These are phyloP conservation scores for Hypholoma fasciculare DNA, from an alignment of 768 basidiomycete species.

Conservation along the genomic window DNA sequence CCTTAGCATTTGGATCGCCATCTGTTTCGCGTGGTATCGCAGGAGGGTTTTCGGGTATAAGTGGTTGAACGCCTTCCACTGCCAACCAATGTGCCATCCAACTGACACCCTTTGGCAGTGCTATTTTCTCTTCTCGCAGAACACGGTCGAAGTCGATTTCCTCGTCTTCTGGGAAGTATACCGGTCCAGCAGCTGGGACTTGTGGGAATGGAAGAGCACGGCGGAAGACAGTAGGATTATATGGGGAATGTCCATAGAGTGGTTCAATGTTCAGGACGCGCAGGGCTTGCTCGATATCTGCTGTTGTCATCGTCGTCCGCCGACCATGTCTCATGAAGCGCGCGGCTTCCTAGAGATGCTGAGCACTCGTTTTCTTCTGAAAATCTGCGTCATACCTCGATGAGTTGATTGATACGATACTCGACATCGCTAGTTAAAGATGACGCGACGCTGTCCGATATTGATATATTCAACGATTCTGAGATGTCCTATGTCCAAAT, in stretches of 20 bases:
- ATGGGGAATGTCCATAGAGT: conserved; percentile 79
- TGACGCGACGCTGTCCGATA: conserved; percentile 79
- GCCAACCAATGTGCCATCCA: conserved; percentile 99
- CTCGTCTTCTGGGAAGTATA: conserved; percentile 95
- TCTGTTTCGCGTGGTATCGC: conserved; percentile 60
- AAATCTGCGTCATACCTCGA: conserved; percentile 60
- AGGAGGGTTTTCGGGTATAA: conserved; percentile 96
- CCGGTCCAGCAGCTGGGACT: conserved; percentile 56
- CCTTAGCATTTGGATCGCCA: conserved; percentile 25
- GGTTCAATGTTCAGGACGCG: conserved; percentile 97
- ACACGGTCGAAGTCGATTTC: conserved; percentile 96
- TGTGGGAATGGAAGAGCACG: conserved; percentile 55
- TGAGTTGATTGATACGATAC: conserved; percentile 92
- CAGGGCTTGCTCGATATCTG: conserved; percentile 92
- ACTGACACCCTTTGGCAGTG: conserved; percentile 74
- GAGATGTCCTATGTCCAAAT: conserved; percentile 73
- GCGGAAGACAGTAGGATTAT: conserved; percentile 64
- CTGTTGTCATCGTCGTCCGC: conserved; percentile 84
- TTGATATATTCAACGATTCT: conserved; percentile 79
- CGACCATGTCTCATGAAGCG: conserved; percentile 96
- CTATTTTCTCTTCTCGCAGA: conserved; percentile 82
- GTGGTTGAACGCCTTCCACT: conserved; percentile 95
- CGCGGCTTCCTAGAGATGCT: conserved; percentile 74
- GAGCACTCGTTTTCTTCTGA: not conserved
- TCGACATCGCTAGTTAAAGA: conserved; percentile 95